Base-by-base conservation (phyloP, 2,329 filamentous ascomycete species). In the Cytospora piceicola region DNA sequence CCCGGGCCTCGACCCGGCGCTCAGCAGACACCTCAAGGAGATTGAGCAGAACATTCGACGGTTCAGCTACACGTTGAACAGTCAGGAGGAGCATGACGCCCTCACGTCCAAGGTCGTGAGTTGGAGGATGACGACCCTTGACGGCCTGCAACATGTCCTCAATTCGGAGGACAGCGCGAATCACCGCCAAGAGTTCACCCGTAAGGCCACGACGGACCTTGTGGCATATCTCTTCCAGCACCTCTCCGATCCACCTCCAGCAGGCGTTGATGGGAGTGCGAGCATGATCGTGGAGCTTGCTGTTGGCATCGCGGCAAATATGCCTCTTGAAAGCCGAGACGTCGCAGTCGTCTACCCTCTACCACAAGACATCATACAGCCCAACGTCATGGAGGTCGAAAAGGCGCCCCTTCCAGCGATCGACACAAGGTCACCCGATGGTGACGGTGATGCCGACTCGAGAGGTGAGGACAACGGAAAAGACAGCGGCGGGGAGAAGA, bases 221-320 rank as follows among this genome's bases (percentile, higher is more conserved):
- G 89, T 88, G 2, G 87, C 85, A 5, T 88, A 85, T 34, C 79
- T 99, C 39, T 88, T 89, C 67, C 87, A 90, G 73, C 88, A 92
- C 73, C 82, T 98, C 58, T 84, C 87, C 64, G 90, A 92, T 14
- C 92, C 93, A 1, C 85, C 92, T 0, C 92, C 93, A 0, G 79
- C 88, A 1, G 94, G 93, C 11, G 85, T 98, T n/a, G 90, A 94
- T 70, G 93, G 92, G 60, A 93, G 92, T 69, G 91, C 94, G 2
- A 89, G 90, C 63, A 96, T 95, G 88, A 98, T 99, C 75, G 85
- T 97, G 63, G 94, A 97, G 77, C 84, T 98, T 59, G 93, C 94
- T 0, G 86, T 98, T 34, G 90, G 89, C 67, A 93, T 99, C 69
- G 88, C 92, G 0, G 86, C 90, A 66, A 96, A 97, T 75, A 80